phyloP scores from a whole-genome alignment of 2,329 filamentous ascomycete species.

The Colletotrichum sp. region DNA sequence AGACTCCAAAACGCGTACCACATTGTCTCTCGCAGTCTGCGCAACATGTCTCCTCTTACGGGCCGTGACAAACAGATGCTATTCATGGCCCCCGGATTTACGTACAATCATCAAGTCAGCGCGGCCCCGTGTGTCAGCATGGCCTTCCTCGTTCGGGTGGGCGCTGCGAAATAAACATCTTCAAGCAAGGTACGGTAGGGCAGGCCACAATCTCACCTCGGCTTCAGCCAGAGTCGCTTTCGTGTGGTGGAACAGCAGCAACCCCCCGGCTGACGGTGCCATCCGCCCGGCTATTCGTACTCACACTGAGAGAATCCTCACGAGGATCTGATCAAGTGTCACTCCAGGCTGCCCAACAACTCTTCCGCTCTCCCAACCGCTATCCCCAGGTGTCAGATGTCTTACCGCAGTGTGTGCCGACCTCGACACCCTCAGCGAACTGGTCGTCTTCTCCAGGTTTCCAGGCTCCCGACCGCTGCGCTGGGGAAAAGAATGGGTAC shows the following conservation, averaged over 20 bases:
- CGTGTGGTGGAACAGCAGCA: slow-evolving; percentile 3
- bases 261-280: slow-evolving; percentile 9
- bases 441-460: background rate
- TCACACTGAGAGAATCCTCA: background rate
- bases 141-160: background rate
- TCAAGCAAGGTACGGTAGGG: slow-evolving; percentile 15
- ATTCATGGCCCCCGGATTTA: background rate
- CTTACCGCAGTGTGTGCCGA: slow-evolving; percentile 4
- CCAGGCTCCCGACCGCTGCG: background rate
- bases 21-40: background rate
- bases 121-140: background rate
- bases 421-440: slow-evolving; percentile 5
- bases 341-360: slow-evolving; percentile 10
- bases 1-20: background rate
- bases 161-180: background rate
- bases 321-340: slow-evolving; percentile 19
- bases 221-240: background rate
- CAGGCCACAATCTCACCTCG: slow-evolving; percentile 8
- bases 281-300: slow-evolving; percentile 1
- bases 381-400: slow-evolving; percentile 6
- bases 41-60: background rate
- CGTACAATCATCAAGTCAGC: background rate
- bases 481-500: background rate
- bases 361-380: background rate
- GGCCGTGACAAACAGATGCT: background rate